Percentiles rank a stretch among this genome's conserved stretches.
phyloP scores from a whole-genome alignment of 305 asterid species.

The Solanum aculeatissimum region DNA sequence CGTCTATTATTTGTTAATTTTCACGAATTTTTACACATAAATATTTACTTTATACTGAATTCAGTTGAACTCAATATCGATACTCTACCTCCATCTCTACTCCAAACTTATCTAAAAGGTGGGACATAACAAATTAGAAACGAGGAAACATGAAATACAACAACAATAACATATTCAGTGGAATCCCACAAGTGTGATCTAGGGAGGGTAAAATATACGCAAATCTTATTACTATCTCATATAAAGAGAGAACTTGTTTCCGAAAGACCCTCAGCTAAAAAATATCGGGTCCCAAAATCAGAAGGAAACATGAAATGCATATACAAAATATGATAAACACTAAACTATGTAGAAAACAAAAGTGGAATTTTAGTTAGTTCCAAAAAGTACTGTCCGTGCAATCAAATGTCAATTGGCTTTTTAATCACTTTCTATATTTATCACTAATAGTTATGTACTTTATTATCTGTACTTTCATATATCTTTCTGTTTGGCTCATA shows the following conservation, averaged over 20 bases:
- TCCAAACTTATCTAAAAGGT: neutral
- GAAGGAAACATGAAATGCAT: neutral
- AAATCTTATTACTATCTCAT: no score
- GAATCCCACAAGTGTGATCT: no score
- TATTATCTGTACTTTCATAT: neutral
- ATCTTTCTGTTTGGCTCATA: neutral
- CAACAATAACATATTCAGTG: no score
- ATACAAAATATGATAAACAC: neutral
- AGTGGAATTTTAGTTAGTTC: conserved; percentile 31
- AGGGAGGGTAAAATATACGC: no score
- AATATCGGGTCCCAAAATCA: no score
- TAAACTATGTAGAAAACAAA: conserved; percentile 11
- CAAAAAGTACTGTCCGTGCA: conserved; percentile 3
- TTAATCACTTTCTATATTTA: conserved; percentile 29
- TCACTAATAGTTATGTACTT: neutral
- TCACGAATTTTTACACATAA: neutral
- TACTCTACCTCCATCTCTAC: neutral
- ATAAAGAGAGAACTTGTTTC: no score
- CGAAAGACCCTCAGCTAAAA: no score
- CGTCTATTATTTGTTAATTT: neutral
- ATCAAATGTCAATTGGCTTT: conserved; percentile 1
- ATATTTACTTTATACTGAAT: neutral
- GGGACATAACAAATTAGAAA: neutral
- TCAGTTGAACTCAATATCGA: neutral
- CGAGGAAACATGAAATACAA: neutral